Conservation (phyloP, 202 grass and related monocot species). For the Alloteropsis angusta region DNA sequence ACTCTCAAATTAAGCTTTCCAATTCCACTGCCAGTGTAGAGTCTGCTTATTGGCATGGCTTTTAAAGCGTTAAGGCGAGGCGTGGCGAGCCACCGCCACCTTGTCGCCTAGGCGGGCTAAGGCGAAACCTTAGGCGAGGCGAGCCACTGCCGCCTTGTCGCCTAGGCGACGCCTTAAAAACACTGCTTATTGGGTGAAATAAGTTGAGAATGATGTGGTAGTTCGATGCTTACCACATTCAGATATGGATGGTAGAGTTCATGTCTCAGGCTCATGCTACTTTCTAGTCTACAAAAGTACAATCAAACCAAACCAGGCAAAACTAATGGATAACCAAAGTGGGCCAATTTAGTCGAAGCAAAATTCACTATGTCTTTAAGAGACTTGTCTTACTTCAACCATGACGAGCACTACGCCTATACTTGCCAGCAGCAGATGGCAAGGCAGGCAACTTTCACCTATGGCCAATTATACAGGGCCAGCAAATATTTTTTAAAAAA, state of each 20-base stretch:
- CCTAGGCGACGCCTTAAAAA: too few relatives aligned
- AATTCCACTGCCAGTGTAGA: background rate
- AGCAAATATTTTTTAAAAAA: background rate
- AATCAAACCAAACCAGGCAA: background rate
- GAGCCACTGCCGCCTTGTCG: too few relatives aligned
- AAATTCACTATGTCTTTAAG: background rate
- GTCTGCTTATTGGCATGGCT: background rate
- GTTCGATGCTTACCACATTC: background rate
- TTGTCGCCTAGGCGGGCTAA: too few relatives aligned
- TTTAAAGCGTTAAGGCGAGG: too few relatives aligned
- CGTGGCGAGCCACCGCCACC: too few relatives aligned
- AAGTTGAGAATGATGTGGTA: background rate
- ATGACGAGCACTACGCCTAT: background rate
- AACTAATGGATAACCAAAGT: background rate
- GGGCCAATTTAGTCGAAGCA: background rate
- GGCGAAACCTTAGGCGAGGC: too few relatives aligned
- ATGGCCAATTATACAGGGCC: background rate
- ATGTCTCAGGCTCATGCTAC: background rate
- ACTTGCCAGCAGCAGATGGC: background rate
- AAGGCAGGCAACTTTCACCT: background rate
- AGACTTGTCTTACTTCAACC: background rate
- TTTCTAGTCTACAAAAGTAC: background rate
- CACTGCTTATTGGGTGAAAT: background rate
- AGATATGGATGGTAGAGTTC: background rate
- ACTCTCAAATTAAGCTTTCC: background rate